phyloP scores from a whole-genome alignment of 768 basidiomycete genomes.

The Strobilomyces confusus region DNA sequence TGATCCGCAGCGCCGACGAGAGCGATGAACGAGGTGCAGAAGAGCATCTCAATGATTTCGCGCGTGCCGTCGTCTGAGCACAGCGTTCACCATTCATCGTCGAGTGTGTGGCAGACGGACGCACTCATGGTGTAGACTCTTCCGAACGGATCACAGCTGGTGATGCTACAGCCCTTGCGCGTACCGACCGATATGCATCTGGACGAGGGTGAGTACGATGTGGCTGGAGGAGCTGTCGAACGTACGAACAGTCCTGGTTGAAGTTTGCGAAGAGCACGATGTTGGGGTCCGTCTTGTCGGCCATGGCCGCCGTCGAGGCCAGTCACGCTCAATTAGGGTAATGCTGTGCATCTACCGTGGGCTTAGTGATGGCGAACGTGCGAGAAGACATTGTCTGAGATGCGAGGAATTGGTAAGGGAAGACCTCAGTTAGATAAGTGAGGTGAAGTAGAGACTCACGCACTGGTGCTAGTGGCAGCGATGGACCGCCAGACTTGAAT shows the following conservation, averaged over 20 bases:
- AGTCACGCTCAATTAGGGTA: too few relatives aligned
- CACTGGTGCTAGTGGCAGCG: too few relatives aligned
- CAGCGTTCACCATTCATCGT: background rate
- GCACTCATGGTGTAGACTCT: constrained; percentile 91
- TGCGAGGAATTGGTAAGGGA: too few relatives aligned
- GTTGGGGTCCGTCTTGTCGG: constrained; percentile 40
- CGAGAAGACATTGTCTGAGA: too few relatives aligned
- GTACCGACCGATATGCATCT: constrained; percentile 94
- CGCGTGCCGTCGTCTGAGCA: constrained; percentile 82
- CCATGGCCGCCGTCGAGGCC: constrained; percentile 24
- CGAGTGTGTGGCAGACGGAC: constrained; percentile 29
- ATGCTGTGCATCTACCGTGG: too few relatives aligned
- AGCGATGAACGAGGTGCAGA: constrained; percentile 97
- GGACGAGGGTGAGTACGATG: constrained; percentile 5
- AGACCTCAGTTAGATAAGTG: too few relatives aligned
- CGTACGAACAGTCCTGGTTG: constrained; percentile 96
- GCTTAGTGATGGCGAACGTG: too few relatives aligned
- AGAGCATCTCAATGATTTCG: constrained; percentile 98
- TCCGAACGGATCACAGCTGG: constrained; percentile 97
- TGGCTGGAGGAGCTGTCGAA: background rate
- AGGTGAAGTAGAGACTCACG: too few relatives aligned
- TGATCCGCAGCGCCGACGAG: constrained; percentile 95
- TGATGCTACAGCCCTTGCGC: constrained; percentile 92
- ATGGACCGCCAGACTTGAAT: too few relatives aligned
- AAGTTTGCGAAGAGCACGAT: constrained; percentile 92